These are phyloP conservation scores for Diutina scorzettiae DNA, from an alignment of 1,139 yeast genomes.

Conservation along the genomic window DNA sequence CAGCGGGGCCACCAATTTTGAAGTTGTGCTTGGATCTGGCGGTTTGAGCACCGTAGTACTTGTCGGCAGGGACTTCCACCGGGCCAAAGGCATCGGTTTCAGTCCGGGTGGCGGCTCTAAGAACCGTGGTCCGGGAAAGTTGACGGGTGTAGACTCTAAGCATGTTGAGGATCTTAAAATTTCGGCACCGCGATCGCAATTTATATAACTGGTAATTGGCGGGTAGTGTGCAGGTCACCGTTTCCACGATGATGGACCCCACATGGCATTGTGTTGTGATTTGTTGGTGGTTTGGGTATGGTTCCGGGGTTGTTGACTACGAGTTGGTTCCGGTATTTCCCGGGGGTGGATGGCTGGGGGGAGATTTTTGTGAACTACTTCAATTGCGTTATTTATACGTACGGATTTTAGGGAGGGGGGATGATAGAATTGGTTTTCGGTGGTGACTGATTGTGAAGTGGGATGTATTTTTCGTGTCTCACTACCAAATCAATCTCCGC, in stretches of 20 bases:
- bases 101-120: conserved; percentile 34
- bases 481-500: too few species aligned
- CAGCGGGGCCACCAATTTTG: conserved; percentile 88
- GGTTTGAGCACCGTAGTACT: conserved; percentile 98
- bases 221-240: not conserved
- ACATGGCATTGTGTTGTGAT: too few species aligned
- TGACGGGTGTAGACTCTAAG: conserved; percentile 4
- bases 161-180: not conserved
- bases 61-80: conserved; percentile 73
- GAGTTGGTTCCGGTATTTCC: too few species aligned
- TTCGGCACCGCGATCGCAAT: conserved; percentile 3
- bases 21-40: conserved; percentile 89
- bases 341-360: too few species aligned
- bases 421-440: too few species aligned
- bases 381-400: too few species aligned
- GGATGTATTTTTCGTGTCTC: too few species aligned
- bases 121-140: conserved; percentile 1
- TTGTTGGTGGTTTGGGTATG: too few species aligned
- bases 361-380: too few species aligned
- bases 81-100: conserved; percentile 97
- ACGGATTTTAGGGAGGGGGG: too few species aligned
- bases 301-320: too few species aligned
- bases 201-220: not conserved
- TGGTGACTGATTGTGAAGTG: too few species aligned
- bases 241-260: not conserved